Conservation (phyloP, 495 filamentous ascomycete genomes). For the Trichoderma gamsii region DNA sequence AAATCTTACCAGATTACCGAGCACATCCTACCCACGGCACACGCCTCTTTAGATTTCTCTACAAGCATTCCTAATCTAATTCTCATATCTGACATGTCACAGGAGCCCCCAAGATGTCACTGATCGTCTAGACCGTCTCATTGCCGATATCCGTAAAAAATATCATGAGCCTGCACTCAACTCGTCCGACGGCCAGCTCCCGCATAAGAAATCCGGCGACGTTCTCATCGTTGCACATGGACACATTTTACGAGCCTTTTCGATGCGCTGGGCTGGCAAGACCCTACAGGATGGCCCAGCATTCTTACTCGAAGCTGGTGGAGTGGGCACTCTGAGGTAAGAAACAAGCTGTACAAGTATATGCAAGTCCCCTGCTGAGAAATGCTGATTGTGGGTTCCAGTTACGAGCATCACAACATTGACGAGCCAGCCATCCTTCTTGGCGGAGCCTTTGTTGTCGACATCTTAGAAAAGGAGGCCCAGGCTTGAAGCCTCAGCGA, state of each 20-base stretch:
- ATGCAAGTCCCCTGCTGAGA: not conserved
- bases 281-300: conserved; percentile 58
- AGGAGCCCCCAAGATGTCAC: conserved; percentile 59
- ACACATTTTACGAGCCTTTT: conserved; percentile 82
- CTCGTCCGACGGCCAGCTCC: conserved; percentile 37
- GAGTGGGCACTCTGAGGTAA: conserved; percentile 73
- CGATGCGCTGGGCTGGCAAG: conserved; percentile 77
- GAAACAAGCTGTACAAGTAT: conserved; percentile 14
- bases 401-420: conserved; percentile 61
- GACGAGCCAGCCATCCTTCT: conserved; percentile 65
- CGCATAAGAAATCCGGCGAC: conserved; percentile 29
- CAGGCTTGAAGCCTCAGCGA: not conserved
- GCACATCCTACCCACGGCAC: not conserved
- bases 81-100: conserved; percentile 31
- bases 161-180: conserved; percentile 36
- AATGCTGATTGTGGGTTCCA: conserved; percentile 26
- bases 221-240: conserved; percentile 71
- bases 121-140: conserved; percentile 64
- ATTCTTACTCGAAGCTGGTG: conserved; percentile 74
- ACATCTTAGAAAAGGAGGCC: conserved; percentile 27
- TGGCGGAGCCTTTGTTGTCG: conserved; percentile 59
- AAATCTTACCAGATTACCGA: not conserved
- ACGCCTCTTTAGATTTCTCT: conserved; percentile 18
- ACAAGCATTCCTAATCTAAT: conserved; percentile 15
- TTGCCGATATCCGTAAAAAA: conserved; percentile 61